Conservation (phyloP, 208 protist genomes). For the Acanthamoeba royreba region DNA sequence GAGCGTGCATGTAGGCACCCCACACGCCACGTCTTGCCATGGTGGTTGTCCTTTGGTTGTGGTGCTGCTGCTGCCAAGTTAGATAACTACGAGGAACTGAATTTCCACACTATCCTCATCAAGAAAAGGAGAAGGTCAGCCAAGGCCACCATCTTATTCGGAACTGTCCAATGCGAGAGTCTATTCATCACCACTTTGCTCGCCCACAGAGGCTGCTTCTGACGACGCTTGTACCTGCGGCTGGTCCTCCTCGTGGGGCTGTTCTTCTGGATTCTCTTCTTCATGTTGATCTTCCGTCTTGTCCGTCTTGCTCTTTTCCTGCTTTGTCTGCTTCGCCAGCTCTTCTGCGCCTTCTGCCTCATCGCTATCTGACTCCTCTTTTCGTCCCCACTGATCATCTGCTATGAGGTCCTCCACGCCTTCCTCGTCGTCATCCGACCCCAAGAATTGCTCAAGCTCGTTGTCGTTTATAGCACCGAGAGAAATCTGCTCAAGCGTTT, state of each 20-base stretch:
- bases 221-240: too few relatives aligned
- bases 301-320: neutral
- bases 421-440: conserved; percentile 7
- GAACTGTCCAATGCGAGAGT: too few relatives aligned
- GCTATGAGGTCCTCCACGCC: neutral
- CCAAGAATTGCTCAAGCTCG: conserved; percentile 18
- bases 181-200: too few relatives aligned
- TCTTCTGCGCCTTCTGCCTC: neutral
- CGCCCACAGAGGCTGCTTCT: too few relatives aligned
- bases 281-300: neutral
- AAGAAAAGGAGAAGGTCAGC: too few relatives aligned
- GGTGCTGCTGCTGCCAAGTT: too few relatives aligned
- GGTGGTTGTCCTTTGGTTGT: too few relatives aligned
- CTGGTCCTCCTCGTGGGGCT: neutral
- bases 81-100: too few relatives aligned
- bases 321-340: too few relatives aligned
- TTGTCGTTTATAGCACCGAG: neutral
- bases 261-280: neutral
- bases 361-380: neutral
- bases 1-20: neutral
- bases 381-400: neutral
- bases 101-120: too few relatives aligned
- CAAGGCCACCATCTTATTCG: too few relatives aligned
- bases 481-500: neutral
- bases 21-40: neutral